These are phyloP conservation scores for Atkinsonella hypoxylon DNA, from an alignment of 2,329 filamentous ascomycete species.

Conservation along the genomic window DNA sequence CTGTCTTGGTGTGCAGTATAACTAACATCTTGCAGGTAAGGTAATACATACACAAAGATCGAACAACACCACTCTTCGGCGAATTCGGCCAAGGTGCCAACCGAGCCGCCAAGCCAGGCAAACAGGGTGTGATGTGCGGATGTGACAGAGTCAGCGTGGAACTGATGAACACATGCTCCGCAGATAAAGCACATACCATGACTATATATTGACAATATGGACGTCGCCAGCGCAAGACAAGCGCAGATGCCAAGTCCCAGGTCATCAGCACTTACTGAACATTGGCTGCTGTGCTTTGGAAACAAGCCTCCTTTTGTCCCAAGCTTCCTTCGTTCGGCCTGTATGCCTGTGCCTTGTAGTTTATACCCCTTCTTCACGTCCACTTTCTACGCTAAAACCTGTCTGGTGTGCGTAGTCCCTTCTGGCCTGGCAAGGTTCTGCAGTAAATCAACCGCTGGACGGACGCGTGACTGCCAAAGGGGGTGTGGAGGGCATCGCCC, in stretches of 20 bases:
- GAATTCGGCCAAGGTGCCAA: background rate
- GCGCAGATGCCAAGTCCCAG: slow-evolving; percentile 1
- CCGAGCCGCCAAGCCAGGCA: background rate
- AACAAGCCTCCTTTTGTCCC: background rate
- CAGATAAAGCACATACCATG: background rate
- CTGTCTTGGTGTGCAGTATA: background rate
- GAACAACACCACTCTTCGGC: too few species aligned
- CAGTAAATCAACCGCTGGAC: slow-evolving; percentile 1
- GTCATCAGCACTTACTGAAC: background rate
- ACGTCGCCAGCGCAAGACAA: slow-evolving; percentile 1
- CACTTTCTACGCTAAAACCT: background rate
- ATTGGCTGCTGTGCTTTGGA: background rate
- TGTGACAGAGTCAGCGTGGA: background rate
- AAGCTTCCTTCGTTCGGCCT: background rate
- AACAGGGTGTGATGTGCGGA: background rate
- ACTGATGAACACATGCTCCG: background rate
- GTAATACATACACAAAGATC: too few species aligned
- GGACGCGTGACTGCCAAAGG: background rate
- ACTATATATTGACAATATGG: background rate
- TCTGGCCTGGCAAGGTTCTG: background rate
- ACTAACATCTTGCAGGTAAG: background rate
- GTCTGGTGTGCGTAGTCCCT: slow-evolving; percentile 1
- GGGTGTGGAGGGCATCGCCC: background rate
- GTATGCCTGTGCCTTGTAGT: too few species aligned
- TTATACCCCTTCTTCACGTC: background rate